Base-by-base conservation (phyloP, 306 rosid genomes). In the Corylus americana region DNA sequence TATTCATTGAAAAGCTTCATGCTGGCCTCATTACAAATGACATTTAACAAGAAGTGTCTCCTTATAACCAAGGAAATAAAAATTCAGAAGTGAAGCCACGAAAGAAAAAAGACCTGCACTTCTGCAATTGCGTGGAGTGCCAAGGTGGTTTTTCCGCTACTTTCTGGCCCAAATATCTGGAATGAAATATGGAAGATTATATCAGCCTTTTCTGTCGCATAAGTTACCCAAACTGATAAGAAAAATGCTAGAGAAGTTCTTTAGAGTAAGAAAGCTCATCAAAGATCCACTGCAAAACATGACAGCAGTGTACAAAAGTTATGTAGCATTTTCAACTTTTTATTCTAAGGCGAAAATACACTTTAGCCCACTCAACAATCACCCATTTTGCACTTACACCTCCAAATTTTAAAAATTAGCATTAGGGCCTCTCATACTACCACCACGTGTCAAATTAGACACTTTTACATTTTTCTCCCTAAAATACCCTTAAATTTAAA, bases 51-150 rank as follows among this genome's bases (percentile, higher is more conserved):
- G 17, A 72, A 48, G 37, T 31, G 16, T 9, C 13, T 45, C n/a
- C 49, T 78, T 25, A 71, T 22, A 11, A 35, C 25, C 11, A 1
- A 55, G 61, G 20, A 69, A 79, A 48, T 58, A 61, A 74, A 78
- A 55, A 53, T 78, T 51, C 18, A 37, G 44, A 58, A 17, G 47
- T 73, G 77, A 79, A 79, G 37, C 57, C 54, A 45, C 73, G 54
- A 79, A 35, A 84, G 78, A 83, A 44, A 45, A 66, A 71, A 42
- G 84, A 95, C 97, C 93, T 95, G 99, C 77, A 95, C 97, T 88
- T 95, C 98, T 44, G 98, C 98, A 75, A 95, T 95, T 73, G 98
- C 99, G 85, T 95, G 99, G 78, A 95, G 95, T 70, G 99, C 99
- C 73, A 95, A 66, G 80, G 99, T 95, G 79, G 99, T 95, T 86